Conservation (phyloP, 2,329 filamentous ascomycete genomes). For the Botryotinia globosa region DNA sequence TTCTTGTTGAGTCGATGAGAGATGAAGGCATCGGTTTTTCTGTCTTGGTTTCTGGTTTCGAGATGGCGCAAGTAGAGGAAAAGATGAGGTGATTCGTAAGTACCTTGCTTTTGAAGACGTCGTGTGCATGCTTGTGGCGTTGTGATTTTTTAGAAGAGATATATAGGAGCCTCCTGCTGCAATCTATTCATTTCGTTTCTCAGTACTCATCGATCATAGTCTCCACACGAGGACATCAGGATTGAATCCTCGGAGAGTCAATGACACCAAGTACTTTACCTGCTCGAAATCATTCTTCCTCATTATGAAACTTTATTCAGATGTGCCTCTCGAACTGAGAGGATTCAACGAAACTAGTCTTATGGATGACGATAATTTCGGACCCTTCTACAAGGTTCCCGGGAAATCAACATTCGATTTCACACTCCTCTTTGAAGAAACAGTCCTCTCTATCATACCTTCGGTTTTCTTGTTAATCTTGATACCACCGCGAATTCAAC, state of each 20-base stretch:
- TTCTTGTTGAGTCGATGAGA: not conserved
- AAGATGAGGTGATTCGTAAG: not conserved
- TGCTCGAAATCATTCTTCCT: not conserved
- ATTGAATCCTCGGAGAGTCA: not conserved
- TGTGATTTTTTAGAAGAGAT: not conserved
- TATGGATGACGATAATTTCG: constrained; percentile 13
- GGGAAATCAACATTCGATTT: constrained; percentile 30
- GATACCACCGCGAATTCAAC: constrained; percentile 24
- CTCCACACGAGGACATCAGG: not conserved
- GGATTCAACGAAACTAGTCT: not conserved
- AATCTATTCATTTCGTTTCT: not conserved
- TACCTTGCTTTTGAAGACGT: not conserved
- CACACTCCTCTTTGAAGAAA: constrained; percentile 35
- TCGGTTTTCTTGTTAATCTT: constrained; percentile 29
- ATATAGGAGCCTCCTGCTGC: not conserved
- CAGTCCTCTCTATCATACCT: constrained; percentile 33
- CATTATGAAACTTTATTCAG: not conserved
- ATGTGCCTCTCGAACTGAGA: not conserved
- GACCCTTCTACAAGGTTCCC: constrained; percentile 5
- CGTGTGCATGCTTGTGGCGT: not conserved
- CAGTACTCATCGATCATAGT: not conserved
- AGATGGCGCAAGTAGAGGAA: not conserved
- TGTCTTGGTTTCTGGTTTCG: not conserved
- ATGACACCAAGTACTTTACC: not conserved
- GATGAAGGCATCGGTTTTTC: not conserved